Conservation (phyloP, 768 basidiomycete genomes). For the Rhodotorula paludigena region DNA sequence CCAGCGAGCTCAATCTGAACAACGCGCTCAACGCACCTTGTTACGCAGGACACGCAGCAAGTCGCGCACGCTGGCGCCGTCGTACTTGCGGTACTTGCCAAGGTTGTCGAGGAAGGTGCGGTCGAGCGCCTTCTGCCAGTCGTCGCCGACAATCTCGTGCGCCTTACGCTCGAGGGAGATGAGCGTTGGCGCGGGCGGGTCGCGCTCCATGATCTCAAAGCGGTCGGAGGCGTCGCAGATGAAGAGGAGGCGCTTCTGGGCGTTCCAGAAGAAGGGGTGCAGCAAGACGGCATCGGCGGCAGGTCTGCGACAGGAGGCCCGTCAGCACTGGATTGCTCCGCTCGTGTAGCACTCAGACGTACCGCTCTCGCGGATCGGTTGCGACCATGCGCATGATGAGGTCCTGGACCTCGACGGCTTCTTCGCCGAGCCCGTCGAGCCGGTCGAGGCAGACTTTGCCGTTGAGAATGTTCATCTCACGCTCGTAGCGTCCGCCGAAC, state of each 20-base stretch:
- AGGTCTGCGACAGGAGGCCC: conserved; percentile 53
- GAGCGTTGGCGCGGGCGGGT: conserved; percentile 74
- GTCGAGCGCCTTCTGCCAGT: conserved; percentile 84
- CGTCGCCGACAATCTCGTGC: conserved; percentile 68
- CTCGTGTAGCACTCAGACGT: background rate
- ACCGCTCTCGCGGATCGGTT: conserved; percentile 71
- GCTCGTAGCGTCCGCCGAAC: conserved; percentile 84
- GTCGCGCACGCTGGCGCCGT: conserved; percentile 84
- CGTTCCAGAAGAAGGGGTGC: conserved; percentile 97
- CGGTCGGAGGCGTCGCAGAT: conserved; percentile 96
- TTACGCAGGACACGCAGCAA: conserved; percentile 86
- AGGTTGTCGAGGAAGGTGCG: conserved; percentile 86
- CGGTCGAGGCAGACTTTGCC: conserved; percentile 65
- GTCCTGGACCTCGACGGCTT: conserved; percentile 82
- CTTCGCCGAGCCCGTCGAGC: conserved; percentile 79
- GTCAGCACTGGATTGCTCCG: too few species aligned
- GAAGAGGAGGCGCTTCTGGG: conserved; percentile 77
- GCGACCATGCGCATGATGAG: conserved; percentile 74
- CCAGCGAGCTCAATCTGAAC: background rate
- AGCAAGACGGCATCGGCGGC: conserved; percentile 78
- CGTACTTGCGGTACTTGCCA: conserved; percentile 96
- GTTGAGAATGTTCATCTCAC: conserved; percentile 89
- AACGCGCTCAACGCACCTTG: conserved; percentile 64
- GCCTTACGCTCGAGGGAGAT: conserved; percentile 69
- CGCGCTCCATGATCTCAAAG: conserved; percentile 95